A percentile compares a stretch with the other conserved stretches of the same genome.
These are phyloP conservation scores for Sonneratia caseolaris DNA, from an alignment of 345 rosid genomes.

Conservation along the genomic window DNA sequence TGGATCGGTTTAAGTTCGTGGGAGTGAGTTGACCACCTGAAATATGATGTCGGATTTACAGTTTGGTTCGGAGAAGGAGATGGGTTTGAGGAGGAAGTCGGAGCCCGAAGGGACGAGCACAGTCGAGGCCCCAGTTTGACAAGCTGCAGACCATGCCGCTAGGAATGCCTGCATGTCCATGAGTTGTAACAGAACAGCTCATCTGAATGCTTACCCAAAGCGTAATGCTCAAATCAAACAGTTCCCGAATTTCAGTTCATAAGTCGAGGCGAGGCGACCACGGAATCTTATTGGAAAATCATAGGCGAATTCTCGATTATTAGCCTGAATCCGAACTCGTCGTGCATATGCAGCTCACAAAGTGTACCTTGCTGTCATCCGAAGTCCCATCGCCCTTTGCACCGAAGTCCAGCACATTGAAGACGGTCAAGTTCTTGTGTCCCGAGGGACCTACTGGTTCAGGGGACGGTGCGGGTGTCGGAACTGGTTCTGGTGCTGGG, in stretches of 20 bases:
- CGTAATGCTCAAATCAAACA: too few species aligned
- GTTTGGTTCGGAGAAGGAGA: constrained; percentile 50
- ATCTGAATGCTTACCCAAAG: not conserved
- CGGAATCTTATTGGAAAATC: too few species aligned
- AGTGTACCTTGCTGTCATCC: constrained; percentile 61
- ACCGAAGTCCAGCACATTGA: constrained; percentile 52
- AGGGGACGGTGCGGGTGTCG: not conserved
- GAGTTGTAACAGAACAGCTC: not conserved
- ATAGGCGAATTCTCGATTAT: too few species aligned
- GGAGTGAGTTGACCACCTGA: constrained; percentile 36
- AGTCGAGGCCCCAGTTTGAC: constrained; percentile 46
- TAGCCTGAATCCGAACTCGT: too few species aligned
- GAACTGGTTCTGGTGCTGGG: not conserved
- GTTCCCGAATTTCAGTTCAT: too few species aligned
- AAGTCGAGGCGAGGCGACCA: too few species aligned
- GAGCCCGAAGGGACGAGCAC: constrained; percentile 59
- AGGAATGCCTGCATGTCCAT: constrained; percentile 48
- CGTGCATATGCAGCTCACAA: not conserved
- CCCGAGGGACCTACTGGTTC: not conserved
- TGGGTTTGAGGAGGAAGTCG: constrained; percentile 52
- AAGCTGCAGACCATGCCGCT: constrained; percentile 61
- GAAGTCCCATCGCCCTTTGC: constrained; percentile 70
- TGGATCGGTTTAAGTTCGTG: not conserved
- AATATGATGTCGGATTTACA: constrained; percentile 53
- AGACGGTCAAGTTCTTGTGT: constrained; percentile 13